Evolutionary conservation across 1,284 basidiomycete genomes (phyloP).

Genomic region (Marasmius fiardii): DNA sequence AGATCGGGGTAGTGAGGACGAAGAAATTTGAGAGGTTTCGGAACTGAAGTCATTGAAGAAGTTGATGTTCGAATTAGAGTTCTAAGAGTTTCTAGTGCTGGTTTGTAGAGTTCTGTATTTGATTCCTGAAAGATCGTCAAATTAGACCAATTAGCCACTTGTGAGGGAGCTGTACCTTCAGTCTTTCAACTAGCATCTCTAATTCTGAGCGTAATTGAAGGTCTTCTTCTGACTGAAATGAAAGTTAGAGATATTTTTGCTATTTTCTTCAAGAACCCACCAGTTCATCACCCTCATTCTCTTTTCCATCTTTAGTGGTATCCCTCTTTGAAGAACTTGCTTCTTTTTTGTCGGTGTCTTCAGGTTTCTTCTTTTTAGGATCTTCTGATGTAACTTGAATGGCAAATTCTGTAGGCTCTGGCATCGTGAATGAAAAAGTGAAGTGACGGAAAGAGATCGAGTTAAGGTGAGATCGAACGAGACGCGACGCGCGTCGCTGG

Average conservation of each 20-base stretch:
- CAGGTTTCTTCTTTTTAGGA: constrained; percentile 69
- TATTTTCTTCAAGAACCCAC: constrained; percentile 42
- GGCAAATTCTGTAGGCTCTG: constrained; percentile 51
- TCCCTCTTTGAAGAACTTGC: constrained; percentile 39
- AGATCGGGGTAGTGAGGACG: constrained; percentile 93
- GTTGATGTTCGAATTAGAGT: constrained; percentile 96
- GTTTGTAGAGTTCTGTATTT: constrained; percentile 80
- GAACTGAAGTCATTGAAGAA: constrained; percentile 99
- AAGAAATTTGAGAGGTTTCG: constrained; percentile 98
- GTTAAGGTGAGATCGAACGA: background rate
- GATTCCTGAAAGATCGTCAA: constrained; percentile 68
- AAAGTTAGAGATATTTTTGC: constrained; percentile 14
- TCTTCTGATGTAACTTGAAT: constrained; percentile 69
- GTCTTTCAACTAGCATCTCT: constrained; percentile 95
- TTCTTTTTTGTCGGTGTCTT: constrained; percentile 38
- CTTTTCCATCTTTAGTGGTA: constrained; percentile 41
- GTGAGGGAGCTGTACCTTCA: constrained; percentile 80
- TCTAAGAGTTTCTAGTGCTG: constrained; percentile 92
- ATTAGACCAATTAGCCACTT: constrained; percentile 85
- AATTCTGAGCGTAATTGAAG: constrained; percentile 92
- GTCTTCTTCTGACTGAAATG: constrained; percentile 87
- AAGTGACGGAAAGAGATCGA: background rate
- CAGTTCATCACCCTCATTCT: constrained; percentile 79
- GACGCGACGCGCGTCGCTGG: constrained; percentile 21
- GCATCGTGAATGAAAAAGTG: constrained; percentile 33